Conservation (phyloP, 2,329 filamentous ascomycete species). For the Seiridium unicorne region DNA sequence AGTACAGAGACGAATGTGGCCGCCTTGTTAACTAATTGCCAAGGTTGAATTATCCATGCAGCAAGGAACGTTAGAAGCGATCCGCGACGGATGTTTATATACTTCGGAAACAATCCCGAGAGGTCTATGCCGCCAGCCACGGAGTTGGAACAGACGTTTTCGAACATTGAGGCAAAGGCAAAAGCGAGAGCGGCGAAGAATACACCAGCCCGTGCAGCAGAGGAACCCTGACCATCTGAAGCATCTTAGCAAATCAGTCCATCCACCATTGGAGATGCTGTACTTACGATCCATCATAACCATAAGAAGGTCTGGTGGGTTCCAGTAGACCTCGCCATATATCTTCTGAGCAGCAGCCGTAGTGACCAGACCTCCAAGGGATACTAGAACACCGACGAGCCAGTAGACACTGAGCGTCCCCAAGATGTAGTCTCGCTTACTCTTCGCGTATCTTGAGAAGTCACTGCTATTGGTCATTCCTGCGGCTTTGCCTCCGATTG, state of each 20-base stretch:
- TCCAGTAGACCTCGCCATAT: constrained; percentile 46
- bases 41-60: constrained; percentile 22
- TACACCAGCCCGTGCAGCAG: constrained; percentile 16
- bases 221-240: constrained; percentile 32
- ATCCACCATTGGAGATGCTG: neutral
- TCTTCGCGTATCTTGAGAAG: constrained; percentile 37
- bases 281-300: constrained; percentile 36
- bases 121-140: constrained; percentile 22
- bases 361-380: constrained; percentile 40
- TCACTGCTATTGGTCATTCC: constrained; percentile 32
- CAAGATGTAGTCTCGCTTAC: constrained; percentile 29
- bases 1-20: constrained; percentile 23
- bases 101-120: constrained; percentile 17
- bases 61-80: constrained; percentile 20
- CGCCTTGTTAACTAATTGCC: constrained; percentile 23
- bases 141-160: constrained; percentile 33
- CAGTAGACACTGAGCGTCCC: constrained; percentile 38
- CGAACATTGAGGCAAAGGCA: constrained; percentile 38
- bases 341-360: constrained; percentile 40
- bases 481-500: constrained; percentile 33
- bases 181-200: constrained; percentile 22
- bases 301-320: constrained; percentile 41
- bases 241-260: neutral
- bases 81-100: constrained; percentile 23
- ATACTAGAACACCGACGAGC: constrained; percentile 37